Percentiles rank a stretch among this genome's conserved stretches.
phyloP scores from a whole-genome alignment of 192 early-diverging fungal species.

The Umbelopsis ramanniana region DNA sequence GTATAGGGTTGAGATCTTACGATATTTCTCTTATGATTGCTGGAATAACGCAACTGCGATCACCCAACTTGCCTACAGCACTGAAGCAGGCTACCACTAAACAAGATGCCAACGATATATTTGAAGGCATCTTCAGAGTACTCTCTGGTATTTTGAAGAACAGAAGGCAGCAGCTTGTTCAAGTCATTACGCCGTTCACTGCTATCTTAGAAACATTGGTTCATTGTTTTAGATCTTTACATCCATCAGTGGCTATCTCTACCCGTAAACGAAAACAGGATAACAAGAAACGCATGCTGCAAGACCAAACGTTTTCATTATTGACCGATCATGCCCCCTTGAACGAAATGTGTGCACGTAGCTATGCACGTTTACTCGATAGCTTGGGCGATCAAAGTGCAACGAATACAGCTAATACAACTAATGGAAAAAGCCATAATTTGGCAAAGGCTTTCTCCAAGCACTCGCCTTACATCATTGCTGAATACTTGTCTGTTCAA shows the following conservation, averaged over 20 bases:
- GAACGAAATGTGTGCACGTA: slow-evolving; percentile 23
- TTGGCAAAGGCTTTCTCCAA: slow-evolving; percentile 48
- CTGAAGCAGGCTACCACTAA: slow-evolving; percentile 15
- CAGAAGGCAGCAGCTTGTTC: slow-evolving; percentile 53
- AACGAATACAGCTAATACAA: slow-evolving; percentile 13
- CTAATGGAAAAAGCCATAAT: slow-evolving; percentile 16
- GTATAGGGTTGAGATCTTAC: slow-evolving; percentile 41
- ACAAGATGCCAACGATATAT: slow-evolving; percentile 45
- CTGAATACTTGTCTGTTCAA: slow-evolving; percentile 66
- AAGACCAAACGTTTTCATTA: slow-evolving; percentile 38
- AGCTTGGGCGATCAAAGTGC: slow-evolving; percentile 14
- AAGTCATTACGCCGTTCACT: slow-evolving; percentile 55
- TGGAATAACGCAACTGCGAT: slow-evolving; percentile 30
- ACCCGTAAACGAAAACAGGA: slow-evolving; percentile 33
- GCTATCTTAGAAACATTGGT: slow-evolving; percentile 57
- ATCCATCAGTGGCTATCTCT: slow-evolving; percentile 49
- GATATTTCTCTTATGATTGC: slow-evolving; percentile 50
- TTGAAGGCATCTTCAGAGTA: slow-evolving; percentile 53
- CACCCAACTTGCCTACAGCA: slow-evolving; percentile 8
- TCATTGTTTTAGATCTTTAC: slow-evolving; percentile 61
- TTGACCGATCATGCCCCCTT: slow-evolving; percentile 43
- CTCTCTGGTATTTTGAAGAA: slow-evolving; percentile 52
- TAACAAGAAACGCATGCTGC: slow-evolving; percentile 31
- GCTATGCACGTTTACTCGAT: slow-evolving; percentile 30
- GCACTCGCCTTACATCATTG: slow-evolving; percentile 52